A percentile compares a stretch with the other conserved stretches of the same genome.
These are phyloP conservation scores for Rhizophagus clarus DNA, from an alignment of 192 early-diverging fungal genomes.

Conservation along the genomic window DNA sequence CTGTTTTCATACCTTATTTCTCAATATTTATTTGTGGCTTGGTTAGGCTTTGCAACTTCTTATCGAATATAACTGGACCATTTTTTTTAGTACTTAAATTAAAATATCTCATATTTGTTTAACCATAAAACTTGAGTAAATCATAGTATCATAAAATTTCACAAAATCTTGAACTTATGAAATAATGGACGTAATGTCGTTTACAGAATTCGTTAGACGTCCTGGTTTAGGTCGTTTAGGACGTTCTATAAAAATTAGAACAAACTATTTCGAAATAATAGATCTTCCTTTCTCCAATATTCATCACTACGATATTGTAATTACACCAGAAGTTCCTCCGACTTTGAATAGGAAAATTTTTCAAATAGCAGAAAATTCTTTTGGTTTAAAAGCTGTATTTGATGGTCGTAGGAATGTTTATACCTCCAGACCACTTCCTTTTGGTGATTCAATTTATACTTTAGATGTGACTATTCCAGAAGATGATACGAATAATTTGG, in stretches of 20 bases:
- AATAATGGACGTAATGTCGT: no score
- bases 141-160: no score
- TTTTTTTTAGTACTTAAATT: no score
- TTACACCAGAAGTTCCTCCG: constrained; percentile 77
- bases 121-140: no score
- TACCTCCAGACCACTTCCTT: constrained; percentile 55
- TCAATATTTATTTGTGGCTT: no score
- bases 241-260: constrained; percentile 42
- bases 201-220: constrained; percentile 49
- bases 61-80: no score
- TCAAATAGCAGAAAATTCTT: constrained; percentile 53
- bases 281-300: constrained; percentile 64
- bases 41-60: no score
- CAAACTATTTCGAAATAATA: constrained; percentile 81
- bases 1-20: no score
- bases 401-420: constrained; percentile 76
- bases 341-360: constrained; percentile 72
- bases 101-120: no score
- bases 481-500: constrained; percentile 36
- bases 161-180: no score
- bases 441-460: constrained; percentile 48
- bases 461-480: constrained; percentile 60
- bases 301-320: constrained; percentile 84
- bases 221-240: constrained; percentile 50
- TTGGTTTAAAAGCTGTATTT: constrained; percentile 55